Evolutionary conservation across 805 yeast genomes (phyloP).

Genomic region (Metschnikowia lunata): DNA sequence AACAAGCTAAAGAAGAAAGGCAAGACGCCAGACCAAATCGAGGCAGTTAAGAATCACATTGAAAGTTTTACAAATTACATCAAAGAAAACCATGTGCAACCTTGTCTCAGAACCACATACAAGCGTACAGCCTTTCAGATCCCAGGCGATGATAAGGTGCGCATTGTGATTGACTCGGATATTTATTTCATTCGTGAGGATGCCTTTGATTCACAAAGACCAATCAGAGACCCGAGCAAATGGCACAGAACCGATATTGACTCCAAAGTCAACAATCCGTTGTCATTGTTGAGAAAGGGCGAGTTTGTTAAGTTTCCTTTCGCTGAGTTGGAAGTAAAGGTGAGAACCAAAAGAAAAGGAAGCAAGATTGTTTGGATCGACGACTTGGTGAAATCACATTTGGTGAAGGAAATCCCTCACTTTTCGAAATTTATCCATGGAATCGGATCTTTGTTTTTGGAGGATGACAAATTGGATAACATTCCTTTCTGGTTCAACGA

Average conservation of each 20-base stretch:
- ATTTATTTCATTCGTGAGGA: slow-evolving; percentile 87
- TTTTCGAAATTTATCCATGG: slow-evolving; percentile 94
- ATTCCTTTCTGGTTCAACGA: slow-evolving; percentile 96
- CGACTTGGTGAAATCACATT: slow-evolving; percentile 69
- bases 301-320: slow-evolving; percentile 82
- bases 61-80: slow-evolving; percentile 61
- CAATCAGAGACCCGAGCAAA: slow-evolving; percentile 79
- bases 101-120: slow-evolving; percentile 80
- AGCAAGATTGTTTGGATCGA: slow-evolving; percentile 72
- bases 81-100: slow-evolving; percentile 64
- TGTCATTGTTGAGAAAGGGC: slow-evolving; percentile 73
- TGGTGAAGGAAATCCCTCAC: slow-evolving; percentile 91
- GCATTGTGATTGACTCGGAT: slow-evolving; percentile 88
- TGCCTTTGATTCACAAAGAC: slow-evolving; percentile 74
- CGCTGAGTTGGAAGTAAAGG: slow-evolving; percentile 82
- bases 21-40: slow-evolving; percentile 47
- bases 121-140: slow-evolving; percentile 95
- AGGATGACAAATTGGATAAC: slow-evolving; percentile 84
- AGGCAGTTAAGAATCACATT: slow-evolving; percentile 51
- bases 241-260: slow-evolving; percentile 96
- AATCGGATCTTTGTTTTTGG: slow-evolving; percentile 79
- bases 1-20: slow-evolving; percentile 62
- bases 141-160: slow-evolving; percentile 92
- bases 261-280: slow-evolving; percentile 64
- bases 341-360: slow-evolving; percentile 43